Evolutionary conservation across 768 basidiomycete genomes (phyloP).

Genomic region (Hydnomerulius pinastri): DNA sequence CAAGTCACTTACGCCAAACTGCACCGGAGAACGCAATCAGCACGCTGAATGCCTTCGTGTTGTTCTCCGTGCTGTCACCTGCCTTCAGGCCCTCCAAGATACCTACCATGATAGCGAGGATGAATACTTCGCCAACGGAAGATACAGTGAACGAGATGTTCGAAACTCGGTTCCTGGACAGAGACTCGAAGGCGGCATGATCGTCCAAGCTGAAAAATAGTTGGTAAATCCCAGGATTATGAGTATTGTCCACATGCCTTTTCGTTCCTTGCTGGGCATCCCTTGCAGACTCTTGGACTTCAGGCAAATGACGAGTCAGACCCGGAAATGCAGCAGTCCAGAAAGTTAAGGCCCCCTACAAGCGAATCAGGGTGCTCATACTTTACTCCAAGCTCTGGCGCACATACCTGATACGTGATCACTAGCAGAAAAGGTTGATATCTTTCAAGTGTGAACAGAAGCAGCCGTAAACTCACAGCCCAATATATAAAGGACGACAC

Average conservation of each 20-base stretch:
- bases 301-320: constrained; percentile 66
- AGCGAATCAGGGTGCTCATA: constrained; percentile 7
- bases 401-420: constrained; percentile 65
- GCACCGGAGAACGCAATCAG: constrained; percentile 80
- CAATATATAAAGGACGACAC: constrained; percentile 61
- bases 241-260: constrained; percentile 36
- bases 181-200: constrained; percentile 57
- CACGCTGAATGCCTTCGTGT: constrained; percentile 73
- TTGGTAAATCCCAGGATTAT: no score
- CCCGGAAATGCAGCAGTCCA: constrained; percentile 86
- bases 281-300: constrained; percentile 56
- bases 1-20: constrained; percentile 59
- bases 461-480: constrained; percentile 46
- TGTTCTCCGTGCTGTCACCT: constrained; percentile 64
- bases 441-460: not conserved
- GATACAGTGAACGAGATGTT: constrained; percentile 73
- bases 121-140: constrained; percentile 69
- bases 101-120: constrained; percentile 73
- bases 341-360: constrained; percentile 68
- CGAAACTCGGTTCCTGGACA: constrained; percentile 71
- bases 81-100: constrained; percentile 68
- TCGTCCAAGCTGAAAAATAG: constrained; percentile 43
- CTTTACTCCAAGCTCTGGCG: not conserved
- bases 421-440: constrained; percentile 47
- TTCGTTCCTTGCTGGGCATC: constrained; percentile 45